These are phyloP conservation scores for Erigeron canadensis DNA, from an alignment of 129 eudicot genomes.

Conservation along the genomic window DNA sequence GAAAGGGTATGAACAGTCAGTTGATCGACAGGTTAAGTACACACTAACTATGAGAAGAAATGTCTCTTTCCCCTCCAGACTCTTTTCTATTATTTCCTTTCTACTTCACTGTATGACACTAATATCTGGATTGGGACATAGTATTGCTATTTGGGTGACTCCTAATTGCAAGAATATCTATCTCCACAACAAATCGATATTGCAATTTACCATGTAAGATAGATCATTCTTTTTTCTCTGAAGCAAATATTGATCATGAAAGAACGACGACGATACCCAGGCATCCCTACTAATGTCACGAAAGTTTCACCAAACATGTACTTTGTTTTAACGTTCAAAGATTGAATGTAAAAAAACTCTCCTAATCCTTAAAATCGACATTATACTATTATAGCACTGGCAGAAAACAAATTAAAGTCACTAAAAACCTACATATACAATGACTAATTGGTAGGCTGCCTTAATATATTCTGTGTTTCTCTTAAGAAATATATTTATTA, in stretches of 20 bases:
- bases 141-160: neutral
- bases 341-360: neutral
- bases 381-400: neutral
- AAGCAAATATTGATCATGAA: neutral
- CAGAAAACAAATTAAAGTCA: too few species aligned
- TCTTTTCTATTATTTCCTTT: conserved; percentile 4
- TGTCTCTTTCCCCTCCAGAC: conserved; percentile 2
- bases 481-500: too few species aligned
- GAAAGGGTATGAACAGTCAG: neutral
- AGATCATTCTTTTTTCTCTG: neutral
- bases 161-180: neutral
- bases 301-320: neutral
- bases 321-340: neutral
- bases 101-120: conserved; percentile 8
- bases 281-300: neutral
- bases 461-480: too few species aligned
- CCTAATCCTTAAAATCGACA: neutral
- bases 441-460: too few species aligned
- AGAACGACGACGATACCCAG: too few species aligned
- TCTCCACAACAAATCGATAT: neutral
- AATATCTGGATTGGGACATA: neutral
- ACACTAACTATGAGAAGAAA: neutral
- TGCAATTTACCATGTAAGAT: neutral
- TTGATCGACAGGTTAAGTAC: conserved; percentile 16
- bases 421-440: too few species aligned